A percentile compares a stretch with the other conserved stretches of the same genome.
phyloP scores from a whole-genome alignment of 1,139 yeast species.

The Sugiyamaella paludigena region DNA sequence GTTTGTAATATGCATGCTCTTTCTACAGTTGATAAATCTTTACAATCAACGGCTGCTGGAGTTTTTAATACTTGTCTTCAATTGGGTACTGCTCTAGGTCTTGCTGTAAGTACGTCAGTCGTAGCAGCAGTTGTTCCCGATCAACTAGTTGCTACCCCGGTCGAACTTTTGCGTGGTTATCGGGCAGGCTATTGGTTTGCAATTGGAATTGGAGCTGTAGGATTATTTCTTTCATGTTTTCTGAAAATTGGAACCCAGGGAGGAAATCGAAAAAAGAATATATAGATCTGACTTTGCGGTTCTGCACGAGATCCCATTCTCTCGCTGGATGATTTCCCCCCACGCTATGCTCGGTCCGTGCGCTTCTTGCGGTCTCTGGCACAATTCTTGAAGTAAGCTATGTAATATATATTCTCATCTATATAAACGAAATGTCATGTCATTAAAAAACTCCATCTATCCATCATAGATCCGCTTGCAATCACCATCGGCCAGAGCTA shows the following conservation, averaged over 20 bases:
- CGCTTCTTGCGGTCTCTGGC: too few species aligned
- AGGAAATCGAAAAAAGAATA: conserved; percentile 7
- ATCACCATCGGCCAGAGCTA: conserved; percentile 26
- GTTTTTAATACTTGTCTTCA: conserved; percentile 45
- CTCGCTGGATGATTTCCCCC: too few species aligned
- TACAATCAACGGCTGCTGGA: conserved; percentile 48
- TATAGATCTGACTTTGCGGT: too few species aligned
- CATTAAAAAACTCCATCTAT: too few species aligned
- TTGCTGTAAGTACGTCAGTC: conserved; percentile 43
- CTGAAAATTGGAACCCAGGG: conserved; percentile 41
- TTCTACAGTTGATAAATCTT: conserved; percentile 39
- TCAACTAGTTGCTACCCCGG: conserved; percentile 33
- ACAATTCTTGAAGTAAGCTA: too few species aligned
- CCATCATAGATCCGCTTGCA: too few species aligned
- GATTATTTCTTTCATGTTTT: conserved; percentile 38
- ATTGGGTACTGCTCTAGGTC: conserved; percentile 42
- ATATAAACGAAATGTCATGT: too few species aligned
- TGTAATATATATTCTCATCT: too few species aligned
- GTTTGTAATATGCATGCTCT: conserved; percentile 44
- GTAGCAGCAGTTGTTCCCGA: conserved; percentile 35
- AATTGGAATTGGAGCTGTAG: conserved; percentile 37
- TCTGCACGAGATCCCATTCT: too few species aligned
- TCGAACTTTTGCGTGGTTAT: conserved; percentile 36
- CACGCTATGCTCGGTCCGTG: too few species aligned
- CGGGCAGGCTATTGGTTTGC: conserved; percentile 45